These are phyloP conservation scores for Pyrenochaeta sp. DNA, from an alignment of 2,329 filamentous ascomycete species.

Conservation along the genomic window DNA sequence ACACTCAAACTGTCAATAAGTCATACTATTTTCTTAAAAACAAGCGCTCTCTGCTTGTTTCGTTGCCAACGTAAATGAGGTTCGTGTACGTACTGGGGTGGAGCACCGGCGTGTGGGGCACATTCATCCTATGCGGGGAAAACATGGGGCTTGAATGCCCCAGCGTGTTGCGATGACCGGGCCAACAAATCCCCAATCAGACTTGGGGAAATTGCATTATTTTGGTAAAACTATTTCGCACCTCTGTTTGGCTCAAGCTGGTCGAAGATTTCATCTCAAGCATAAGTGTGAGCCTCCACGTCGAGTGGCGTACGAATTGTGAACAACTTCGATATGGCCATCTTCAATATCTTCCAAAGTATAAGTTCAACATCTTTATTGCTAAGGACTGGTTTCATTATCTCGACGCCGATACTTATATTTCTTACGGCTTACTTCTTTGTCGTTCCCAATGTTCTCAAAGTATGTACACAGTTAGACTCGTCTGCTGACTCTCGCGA, in stretches of 20 bases:
- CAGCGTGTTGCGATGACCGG: background rate
- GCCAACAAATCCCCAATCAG: background rate
- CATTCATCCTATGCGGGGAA: constrained; percentile 13
- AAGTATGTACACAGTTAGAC: constrained; percentile 20
- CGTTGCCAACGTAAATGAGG: background rate
- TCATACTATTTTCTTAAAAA: background rate
- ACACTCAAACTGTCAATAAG: background rate
- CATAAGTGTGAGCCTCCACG: background rate
- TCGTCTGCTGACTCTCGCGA: no score
- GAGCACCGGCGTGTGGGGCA: constrained; percentile 12
- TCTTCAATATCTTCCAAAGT: constrained; percentile 9
- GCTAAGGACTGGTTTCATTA: constrained; percentile 18
- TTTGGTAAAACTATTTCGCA: background rate
- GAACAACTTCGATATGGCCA: constrained; percentile 11
- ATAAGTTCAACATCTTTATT: constrained; percentile 10
- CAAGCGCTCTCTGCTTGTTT: background rate
- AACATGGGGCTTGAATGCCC: constrained; percentile 5
- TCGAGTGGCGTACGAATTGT: background rate
- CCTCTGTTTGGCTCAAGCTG: background rate
- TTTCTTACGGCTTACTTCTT: constrained; percentile 37
- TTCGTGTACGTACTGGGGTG: background rate
- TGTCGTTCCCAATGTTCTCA: constrained; percentile 41
- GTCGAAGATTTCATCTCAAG: background rate
- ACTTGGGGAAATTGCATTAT: background rate
- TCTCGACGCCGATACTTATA: constrained; percentile 26